A percentile compares a stretch with the other conserved stretches of the same genome.
Evolutionary conservation across 2,329 filamentous ascomycete genomes (phyloP).

Genomic region (Diaporthe capsici): DNA sequence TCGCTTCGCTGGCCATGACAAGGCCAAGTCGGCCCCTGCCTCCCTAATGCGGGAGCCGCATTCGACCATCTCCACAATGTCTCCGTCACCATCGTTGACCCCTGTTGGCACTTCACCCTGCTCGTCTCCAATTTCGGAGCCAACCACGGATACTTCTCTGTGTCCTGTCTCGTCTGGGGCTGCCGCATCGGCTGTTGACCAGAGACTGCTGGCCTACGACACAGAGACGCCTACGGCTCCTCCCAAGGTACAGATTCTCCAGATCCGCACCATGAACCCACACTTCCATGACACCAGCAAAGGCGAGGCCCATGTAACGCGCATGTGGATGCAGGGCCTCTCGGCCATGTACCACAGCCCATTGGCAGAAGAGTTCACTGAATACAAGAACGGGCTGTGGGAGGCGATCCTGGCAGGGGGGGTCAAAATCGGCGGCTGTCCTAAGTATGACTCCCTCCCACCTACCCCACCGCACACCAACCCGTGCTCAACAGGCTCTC

Average conservation of each 20-base stretch:
- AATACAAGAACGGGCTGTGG: conserved; percentile 23
- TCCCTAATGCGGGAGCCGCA: neutral
- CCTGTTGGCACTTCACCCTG: conserved; percentile 20
- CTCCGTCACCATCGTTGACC: conserved; percentile 9
- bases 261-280: conserved; percentile 51
- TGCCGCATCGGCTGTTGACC: neutral
- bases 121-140: neutral
- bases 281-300: conserved; percentile 50
- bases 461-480: conserved; percentile 7
- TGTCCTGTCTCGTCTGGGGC: neutral
- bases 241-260: conserved; percentile 46
- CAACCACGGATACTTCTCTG: neutral
- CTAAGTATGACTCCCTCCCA: neutral
- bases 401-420: conserved; percentile 13
- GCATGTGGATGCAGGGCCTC: conserved; percentile 50
- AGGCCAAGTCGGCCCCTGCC: neutral
- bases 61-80: conserved; percentile 11
- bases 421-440: neutral
- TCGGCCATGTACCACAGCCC: conserved; percentile 49
- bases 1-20: conserved; percentile 37
- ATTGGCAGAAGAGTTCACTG: conserved; percentile 25
- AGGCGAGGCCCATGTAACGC: conserved; percentile 47
- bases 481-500: neutral
- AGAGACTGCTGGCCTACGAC: neutral
- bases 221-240: neutral